Conservation (phyloP, 192 early-diverging fungal genomes). For the Coemansia sp. region DNA sequence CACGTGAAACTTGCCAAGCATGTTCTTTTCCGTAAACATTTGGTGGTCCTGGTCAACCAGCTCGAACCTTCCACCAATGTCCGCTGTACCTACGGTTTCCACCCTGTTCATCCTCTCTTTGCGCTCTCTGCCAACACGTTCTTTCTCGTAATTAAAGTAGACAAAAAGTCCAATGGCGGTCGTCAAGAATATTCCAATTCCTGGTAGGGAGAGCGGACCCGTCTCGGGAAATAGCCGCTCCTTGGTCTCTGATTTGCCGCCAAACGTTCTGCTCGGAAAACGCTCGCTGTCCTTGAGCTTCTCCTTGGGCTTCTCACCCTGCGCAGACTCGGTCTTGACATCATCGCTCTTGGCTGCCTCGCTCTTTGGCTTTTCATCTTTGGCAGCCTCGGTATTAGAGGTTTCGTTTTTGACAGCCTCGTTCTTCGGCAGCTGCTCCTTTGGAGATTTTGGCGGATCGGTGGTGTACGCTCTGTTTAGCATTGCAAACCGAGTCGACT, state of each 20-base stretch:
- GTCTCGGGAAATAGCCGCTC: slow-evolving; percentile 29
- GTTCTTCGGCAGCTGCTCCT: background rate
- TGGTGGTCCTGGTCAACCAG: slow-evolving; percentile 79
- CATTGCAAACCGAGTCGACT: background rate
- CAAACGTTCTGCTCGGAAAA: slow-evolving; percentile 5
- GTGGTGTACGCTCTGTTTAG: slow-evolving; percentile 31
- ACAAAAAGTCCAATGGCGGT: slow-evolving; percentile 60
- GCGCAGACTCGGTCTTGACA: background rate
- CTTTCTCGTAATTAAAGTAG: slow-evolving; percentile 66
- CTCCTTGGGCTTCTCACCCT: slow-evolving; percentile 9
- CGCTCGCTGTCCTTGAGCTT: slow-evolving; percentile 2
- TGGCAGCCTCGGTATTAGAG: background rate
- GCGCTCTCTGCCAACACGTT: slow-evolving; percentile 48
- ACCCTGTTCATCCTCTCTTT: slow-evolving; percentile 12
- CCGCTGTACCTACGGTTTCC: slow-evolving; percentile 78
- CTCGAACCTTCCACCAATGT: slow-evolving; percentile 86
- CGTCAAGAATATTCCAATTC: slow-evolving; percentile 53
- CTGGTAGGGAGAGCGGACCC: slow-evolving; percentile 47
- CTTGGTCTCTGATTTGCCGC: slow-evolving; percentile 1
- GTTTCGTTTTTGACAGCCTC: slow-evolving; percentile 7
- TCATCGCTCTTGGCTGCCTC: background rate
- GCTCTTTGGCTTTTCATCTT: slow-evolving; percentile 11
- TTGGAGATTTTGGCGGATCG: slow-evolving; percentile 6
- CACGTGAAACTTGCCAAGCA: slow-evolving; percentile 80
- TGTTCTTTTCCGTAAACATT: slow-evolving; percentile 69